phyloP scores from a whole-genome alignment of 306 rosid genomes.

The Malus domestica region ASM211411v1 NC_041803.1:12019001-12019500 shows the following conservation, averaged over 20 bases:
- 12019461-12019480: conserved; percentile 98
- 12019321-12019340: conserved; percentile 98
- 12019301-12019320: conserved; percentile 97
- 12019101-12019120: conserved; percentile 86
- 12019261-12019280: conserved; percentile 96
- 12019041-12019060: conserved; percentile 98
- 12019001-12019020: conserved; percentile 89
- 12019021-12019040: conserved; percentile 98
- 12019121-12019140: conserved; percentile 87
- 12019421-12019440: neutral
- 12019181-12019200: conserved; percentile 99
- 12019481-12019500: conserved; percentile 96
- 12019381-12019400: neutral
- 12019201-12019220: conserved; percentile 97
- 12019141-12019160: conserved; percentile 98
- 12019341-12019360: conserved; percentile 43
- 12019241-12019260: conserved; percentile 98
- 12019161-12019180: conserved; percentile 94
- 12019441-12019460: conserved; percentile 44
- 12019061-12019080: conserved; percentile 96
- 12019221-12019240: conserved; percentile 93
- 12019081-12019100: conserved; percentile 76
- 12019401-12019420: neutral
- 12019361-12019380: neutral
- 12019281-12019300: conserved; percentile 96